Percentiles rank a stretch among this genome's conserved stretches.
phyloP scores from a whole-genome alignment of 2,329 filamentous ascomycete species.

The Akanthomyces dipterigenus region DNA sequence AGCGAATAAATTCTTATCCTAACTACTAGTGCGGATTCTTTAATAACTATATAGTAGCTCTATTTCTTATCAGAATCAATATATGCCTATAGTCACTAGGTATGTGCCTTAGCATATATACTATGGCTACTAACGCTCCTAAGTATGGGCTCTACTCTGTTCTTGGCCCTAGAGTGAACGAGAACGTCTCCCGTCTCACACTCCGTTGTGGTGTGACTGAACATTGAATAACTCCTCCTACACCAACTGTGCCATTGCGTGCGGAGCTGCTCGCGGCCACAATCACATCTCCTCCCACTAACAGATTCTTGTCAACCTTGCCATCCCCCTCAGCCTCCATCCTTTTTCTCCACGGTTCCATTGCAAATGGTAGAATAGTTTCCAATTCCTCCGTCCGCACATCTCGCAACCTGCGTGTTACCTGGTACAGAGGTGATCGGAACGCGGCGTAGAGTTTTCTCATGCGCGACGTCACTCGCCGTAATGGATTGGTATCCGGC shows the following conservation, averaged over 20 bases:
- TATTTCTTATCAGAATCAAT: conserved; percentile 14
- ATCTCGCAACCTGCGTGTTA: not conserved
- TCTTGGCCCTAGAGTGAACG: not conserved
- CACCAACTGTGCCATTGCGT: not conserved
- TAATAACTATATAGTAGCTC: conserved; percentile 12
- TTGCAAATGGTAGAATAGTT: not conserved
- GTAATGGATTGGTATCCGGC: conserved; percentile 10
- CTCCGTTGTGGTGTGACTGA: not conserved
- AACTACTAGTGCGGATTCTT: conserved; percentile 3
- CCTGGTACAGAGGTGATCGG: conserved; percentile 11
- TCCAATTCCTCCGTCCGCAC: conserved; percentile 9
- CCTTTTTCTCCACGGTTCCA: not conserved
- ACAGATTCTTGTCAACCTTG: not conserved
- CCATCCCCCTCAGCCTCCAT: not conserved
- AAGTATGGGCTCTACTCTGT: not conserved
- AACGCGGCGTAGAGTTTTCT: conserved; percentile 3
- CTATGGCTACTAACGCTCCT: not conserved
- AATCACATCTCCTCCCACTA: not conserved
- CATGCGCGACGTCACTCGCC: not conserved
- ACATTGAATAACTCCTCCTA: not conserved
- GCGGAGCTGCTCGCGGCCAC: not conserved
- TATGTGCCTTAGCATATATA: conserved; percentile 2
- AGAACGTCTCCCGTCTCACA: not conserved
- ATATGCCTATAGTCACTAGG: conserved; percentile 9
- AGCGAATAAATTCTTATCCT: too few relatives aligned